A percentile compares a stretch with the other conserved stretches of the same genome.
These are phyloP conservation scores for Sporothrix humicola DNA, from an alignment of 2,329 filamentous ascomycete species.

Conservation along the genomic window DNA sequence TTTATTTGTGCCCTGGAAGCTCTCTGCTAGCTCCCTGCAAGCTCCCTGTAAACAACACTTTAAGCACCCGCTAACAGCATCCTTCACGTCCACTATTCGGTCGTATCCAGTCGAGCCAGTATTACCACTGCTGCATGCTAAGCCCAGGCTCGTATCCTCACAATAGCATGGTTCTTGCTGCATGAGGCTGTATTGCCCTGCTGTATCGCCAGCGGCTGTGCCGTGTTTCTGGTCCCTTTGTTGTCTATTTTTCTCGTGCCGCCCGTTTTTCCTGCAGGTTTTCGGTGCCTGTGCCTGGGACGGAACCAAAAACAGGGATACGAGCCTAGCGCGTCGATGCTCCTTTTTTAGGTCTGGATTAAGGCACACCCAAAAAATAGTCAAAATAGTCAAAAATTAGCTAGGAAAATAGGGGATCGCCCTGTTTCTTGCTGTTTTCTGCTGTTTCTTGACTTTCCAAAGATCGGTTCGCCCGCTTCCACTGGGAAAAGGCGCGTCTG, in stretches of 20 bases:
- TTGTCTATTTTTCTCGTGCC: constrained; percentile 9
- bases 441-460: not conserved
- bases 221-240: not conserved
- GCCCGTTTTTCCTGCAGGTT: constrained; percentile 12
- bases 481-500: constrained; percentile 13
- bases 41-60: not conserved
- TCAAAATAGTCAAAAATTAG: not conserved
- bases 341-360: constrained; percentile 23
- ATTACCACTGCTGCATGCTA: not conserved
- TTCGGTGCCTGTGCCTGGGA: constrained; percentile 19
- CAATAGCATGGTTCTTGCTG: constrained; percentile 12
- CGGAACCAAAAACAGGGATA: constrained; percentile 21
- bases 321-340: constrained; percentile 23
- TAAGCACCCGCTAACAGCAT: not conserved
- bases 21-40: not conserved
- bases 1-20: not conserved
- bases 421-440: constrained; percentile 1
- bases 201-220: constrained; percentile 14
- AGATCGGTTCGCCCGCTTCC: constrained; percentile 22
- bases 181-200: not conserved
- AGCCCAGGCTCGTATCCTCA: constrained; percentile 16
- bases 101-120: too few relatives aligned
- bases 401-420: not conserved
- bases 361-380: constrained; percentile 1
- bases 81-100: not conserved